phyloP scores from a whole-genome alignment of 169 alveolate genomes.

The Plasmodium reichenowi region DNA sequence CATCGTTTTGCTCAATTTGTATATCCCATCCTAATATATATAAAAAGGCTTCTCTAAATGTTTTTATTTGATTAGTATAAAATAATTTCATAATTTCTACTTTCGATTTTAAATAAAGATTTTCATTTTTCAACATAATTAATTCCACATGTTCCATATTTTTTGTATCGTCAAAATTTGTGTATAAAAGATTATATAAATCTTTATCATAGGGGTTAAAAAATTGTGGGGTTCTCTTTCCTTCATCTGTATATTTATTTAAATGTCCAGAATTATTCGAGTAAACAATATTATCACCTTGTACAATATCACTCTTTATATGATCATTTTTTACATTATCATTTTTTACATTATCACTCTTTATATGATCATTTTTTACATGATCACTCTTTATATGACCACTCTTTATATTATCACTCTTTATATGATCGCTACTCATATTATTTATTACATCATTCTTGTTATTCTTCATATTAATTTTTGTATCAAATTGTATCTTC shows the following conservation, averaged over 20 bases:
- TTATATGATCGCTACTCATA: not conserved
- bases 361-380: too few relatives aligned
- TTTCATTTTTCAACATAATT: conserved; percentile 40
- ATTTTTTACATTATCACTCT: too few relatives aligned
- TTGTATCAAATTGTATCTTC: conserved; percentile 23
- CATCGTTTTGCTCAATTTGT: conserved; percentile 62
- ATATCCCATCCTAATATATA: conserved; percentile 75
- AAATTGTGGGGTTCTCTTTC: too few relatives aligned
- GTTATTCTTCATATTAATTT: conserved; percentile 8
- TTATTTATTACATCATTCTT: not conserved
- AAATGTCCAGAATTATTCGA: too few relatives aligned
- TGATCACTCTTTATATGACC: too few relatives aligned
- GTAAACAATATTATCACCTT: too few relatives aligned
- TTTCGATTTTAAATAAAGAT: conserved; percentile 50
- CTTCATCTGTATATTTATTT: too few relatives aligned
- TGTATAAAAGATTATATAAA: conserved; percentile 29
- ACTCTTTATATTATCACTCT: not conserved
- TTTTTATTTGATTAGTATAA: conserved; percentile 71
- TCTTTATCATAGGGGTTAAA: not conserved
- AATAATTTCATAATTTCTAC: conserved; percentile 58
- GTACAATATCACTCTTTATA: too few relatives aligned
- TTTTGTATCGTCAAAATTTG: conserved; percentile 15
- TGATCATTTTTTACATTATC: too few relatives aligned
- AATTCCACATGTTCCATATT: conserved; percentile 38
- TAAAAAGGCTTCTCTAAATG: conserved; percentile 62